Conservation (phyloP, 805 yeast genomes). For the Ogataea saltuana region DNA sequence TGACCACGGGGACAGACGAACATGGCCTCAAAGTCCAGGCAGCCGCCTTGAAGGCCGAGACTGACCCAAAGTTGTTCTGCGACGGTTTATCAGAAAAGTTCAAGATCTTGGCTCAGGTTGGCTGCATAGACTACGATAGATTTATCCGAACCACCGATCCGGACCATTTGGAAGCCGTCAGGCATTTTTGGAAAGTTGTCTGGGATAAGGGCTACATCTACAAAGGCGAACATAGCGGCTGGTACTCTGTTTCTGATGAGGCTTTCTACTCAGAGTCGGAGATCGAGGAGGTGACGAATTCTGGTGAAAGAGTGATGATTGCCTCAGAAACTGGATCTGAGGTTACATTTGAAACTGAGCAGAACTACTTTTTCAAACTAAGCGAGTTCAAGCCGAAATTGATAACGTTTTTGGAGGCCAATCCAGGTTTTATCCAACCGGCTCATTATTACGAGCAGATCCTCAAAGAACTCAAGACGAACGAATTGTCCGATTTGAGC, state of each 20-base stretch:
- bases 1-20: slow-evolving; percentile 95
- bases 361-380: slow-evolving; percentile 82
- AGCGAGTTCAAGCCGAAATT: slow-evolving; percentile 58
- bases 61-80: slow-evolving; percentile 67
- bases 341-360: slow-evolving; percentile 75
- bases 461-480: slow-evolving; percentile 53
- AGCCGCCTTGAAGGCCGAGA: slow-evolving; percentile 62
- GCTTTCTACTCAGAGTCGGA: slow-evolving; percentile 88
- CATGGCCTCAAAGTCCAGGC: slow-evolving; percentile 91
- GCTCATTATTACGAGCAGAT: slow-evolving; percentile 52
- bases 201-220: slow-evolving; percentile 65
- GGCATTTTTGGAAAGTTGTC: slow-evolving; percentile 67
- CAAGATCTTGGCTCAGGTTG: slow-evolving; percentile 56
- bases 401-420: slow-evolving; percentile 46
- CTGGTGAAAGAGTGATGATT: slow-evolving; percentile 37
- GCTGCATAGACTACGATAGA: slow-evolving; percentile 63
- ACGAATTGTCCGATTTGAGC: slow-evolving; percentile 66
- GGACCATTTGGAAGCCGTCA: slow-evolving; percentile 71
- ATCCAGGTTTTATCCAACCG: slow-evolving; percentile 71
- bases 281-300: slow-evolving; percentile 43
- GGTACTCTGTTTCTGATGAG: slow-evolving; percentile 95
- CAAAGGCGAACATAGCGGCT: slow-evolving; percentile 83
- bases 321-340: slow-evolving; percentile 73
- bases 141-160: slow-evolving; percentile 89
- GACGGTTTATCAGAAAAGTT: slow-evolving; percentile 69